Evolutionary conservation across 306 rosid species (phyloP).

Genomic region (Castanea mollissima): DNA sequence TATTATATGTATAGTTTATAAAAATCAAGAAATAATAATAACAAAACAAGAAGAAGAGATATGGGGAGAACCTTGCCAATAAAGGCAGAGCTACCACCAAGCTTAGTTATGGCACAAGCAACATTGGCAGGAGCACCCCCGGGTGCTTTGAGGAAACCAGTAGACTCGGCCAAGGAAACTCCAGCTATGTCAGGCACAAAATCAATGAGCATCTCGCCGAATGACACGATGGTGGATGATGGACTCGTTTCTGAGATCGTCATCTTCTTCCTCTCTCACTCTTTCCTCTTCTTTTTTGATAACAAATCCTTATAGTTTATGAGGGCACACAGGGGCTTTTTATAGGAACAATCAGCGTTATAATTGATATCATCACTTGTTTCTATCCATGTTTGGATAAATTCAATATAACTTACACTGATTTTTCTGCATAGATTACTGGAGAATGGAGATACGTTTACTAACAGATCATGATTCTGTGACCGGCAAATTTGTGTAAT

Average conservation of each 20-base stretch:
- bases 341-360: not conserved
- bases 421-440: too few relatives aligned
- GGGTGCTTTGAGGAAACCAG: conserved; percentile 62
- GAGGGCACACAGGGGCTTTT: not conserved
- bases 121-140: conserved; percentile 80
- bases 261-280: conserved; percentile 24
- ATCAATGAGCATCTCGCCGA: conserved; percentile 76
- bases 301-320: too few relatives aligned
- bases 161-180: conserved; percentile 63
- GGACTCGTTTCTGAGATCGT: conserved; percentile 18
- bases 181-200: conserved; percentile 61
- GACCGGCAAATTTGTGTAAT: too few relatives aligned
- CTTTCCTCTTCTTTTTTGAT: not conserved
- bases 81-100: conserved; percentile 64
- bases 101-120: conserved; percentile 66
- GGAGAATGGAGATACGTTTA: too few relatives aligned
- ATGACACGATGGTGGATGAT: conserved; percentile 36
- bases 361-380: not conserved
- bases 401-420: not conserved
- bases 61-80: conserved; percentile 48
- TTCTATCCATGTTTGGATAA: not conserved
- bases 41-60: not conserved
- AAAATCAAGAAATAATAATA: not conserved
- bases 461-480: not conserved
- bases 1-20: not conserved